These are phyloP conservation scores for Colletotrichum horii DNA, from an alignment of 2,329 filamentous ascomycete genomes.

Conservation along the genomic window DNA sequence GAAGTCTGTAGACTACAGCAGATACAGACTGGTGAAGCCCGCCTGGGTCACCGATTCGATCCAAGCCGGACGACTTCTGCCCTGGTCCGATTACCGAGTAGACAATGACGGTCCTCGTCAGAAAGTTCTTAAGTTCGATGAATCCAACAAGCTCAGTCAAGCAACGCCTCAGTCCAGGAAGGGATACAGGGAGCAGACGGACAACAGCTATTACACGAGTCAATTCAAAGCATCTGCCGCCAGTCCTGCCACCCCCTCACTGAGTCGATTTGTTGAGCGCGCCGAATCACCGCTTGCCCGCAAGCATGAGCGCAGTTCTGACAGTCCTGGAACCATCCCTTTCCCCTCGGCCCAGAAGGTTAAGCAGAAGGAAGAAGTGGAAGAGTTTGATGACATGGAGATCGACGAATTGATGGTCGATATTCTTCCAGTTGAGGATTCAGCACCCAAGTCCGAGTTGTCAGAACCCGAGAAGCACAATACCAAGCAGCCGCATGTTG, in stretches of 20 bases:
- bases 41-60: conserved; percentile 94
- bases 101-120: conserved; percentile 81
- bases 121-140: conserved; percentile 71
- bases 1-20: conserved; percentile 86
- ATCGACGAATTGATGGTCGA: conserved; percentile 18
- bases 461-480: background rate
- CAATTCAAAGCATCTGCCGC: conserved; percentile 58
- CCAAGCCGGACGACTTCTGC: conserved; percentile 76
- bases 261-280: conserved; percentile 32
- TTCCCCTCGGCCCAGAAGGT: background rate
- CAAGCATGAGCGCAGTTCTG: background rate
- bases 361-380: conserved; percentile 10
- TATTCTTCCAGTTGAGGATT: background rate
- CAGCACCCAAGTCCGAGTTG: background rate
- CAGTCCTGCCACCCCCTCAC: conserved; percentile 28
- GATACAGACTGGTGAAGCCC: conserved; percentile 92
- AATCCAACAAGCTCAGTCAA: conserved; percentile 72
- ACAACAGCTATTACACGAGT: conserved; percentile 80
- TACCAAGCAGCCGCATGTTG: background rate
- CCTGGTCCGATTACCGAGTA: conserved; percentile 86
- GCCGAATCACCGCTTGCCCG: conserved; percentile 25
- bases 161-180: conserved; percentile 58
- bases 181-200: conserved; percentile 82
- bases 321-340: conserved; percentile 24
- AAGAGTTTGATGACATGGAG: conserved; percentile 20